Percentiles rank a stretch among this genome's conserved stretches.
phyloP scores from a whole-genome alignment of 2,329 filamentous ascomycete species.

The Colletotrichum phormii region DNA sequence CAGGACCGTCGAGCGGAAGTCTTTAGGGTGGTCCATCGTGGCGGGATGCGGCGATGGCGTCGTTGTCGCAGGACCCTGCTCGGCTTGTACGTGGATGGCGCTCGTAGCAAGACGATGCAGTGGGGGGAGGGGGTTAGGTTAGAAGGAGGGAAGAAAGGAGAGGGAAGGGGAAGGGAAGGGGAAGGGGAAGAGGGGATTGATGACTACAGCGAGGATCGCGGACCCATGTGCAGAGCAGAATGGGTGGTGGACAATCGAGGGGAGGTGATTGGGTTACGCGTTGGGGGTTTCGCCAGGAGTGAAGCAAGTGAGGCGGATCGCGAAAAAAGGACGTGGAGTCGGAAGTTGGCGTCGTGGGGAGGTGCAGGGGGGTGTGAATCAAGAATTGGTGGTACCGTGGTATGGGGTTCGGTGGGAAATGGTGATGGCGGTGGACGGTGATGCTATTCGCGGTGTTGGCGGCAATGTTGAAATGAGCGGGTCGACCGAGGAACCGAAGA shows the following conservation, averaged over 20 bases:
- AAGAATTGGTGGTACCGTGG: background rate
- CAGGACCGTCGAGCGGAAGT: conserved; percentile 63
- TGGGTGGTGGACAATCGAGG: background rate
- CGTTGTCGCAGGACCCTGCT: conserved; percentile 16
- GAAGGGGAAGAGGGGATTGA: conserved; percentile 11
- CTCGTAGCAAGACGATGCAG: background rate
- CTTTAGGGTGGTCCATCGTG: conserved; percentile 55
- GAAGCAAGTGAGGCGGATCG: conserved; percentile 34
- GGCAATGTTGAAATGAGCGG: conserved; percentile 1
- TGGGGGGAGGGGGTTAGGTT: background rate
- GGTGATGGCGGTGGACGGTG: background rate
- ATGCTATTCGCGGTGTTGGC: conserved; percentile 30
- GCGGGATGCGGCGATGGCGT: conserved; percentile 27
- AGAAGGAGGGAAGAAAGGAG: background rate
- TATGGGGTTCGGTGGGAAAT: conserved; percentile 7
- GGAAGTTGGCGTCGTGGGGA: conserved; percentile 19
- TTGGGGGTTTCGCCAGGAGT: conserved; percentile 4
- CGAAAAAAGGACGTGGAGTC: conserved; percentile 31
- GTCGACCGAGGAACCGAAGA: background rate
- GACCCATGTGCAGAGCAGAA: conserved; percentile 31
- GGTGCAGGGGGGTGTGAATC: background rate
- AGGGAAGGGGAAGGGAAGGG: conserved; percentile 2
- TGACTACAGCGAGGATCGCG: conserved; percentile 27
- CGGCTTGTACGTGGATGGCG: background rate
- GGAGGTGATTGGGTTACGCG: conserved; percentile 24